Evolutionary conservation across 2,329 filamentous ascomycete species (phyloP).

Genomic region (Diaporthe helianthi): DNA sequence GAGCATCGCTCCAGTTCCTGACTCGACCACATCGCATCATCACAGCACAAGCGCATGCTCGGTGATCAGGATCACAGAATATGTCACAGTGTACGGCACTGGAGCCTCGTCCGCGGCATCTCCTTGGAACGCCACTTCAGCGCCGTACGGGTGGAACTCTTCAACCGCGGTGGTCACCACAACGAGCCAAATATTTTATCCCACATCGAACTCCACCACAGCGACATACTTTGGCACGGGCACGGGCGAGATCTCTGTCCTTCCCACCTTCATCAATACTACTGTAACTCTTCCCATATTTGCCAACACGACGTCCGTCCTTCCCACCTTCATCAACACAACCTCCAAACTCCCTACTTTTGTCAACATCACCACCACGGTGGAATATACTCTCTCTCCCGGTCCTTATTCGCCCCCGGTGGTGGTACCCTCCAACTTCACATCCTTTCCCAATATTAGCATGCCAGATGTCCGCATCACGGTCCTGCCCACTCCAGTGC

Average conservation of each 20-base stretch:
- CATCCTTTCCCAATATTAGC: background rate
- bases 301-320: too few species aligned
- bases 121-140: background rate
- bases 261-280: background rate
- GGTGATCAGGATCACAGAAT: conserved; percentile 16
- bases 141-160: conserved; percentile 3
- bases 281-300: too few species aligned
- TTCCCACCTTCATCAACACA: too few species aligned
- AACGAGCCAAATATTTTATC: background rate
- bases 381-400: background rate
- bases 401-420: background rate
- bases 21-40: background rate
- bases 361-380: background rate
- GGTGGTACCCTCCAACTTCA: conserved; percentile 3
- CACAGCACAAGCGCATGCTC: conserved; percentile 17
- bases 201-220: conserved; percentile 13
- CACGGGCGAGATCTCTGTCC: background rate
- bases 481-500: background rate
- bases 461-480: background rate
- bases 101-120: background rate
- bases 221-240: background rate
- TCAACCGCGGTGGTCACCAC: background rate
- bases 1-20: background rate
- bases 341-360: too few species aligned
- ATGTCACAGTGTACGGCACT: conserved; percentile 7